Evolutionary conservation across 345 rosid species (phyloP).

Genomic region (Eucalyptus sp.): DNA sequence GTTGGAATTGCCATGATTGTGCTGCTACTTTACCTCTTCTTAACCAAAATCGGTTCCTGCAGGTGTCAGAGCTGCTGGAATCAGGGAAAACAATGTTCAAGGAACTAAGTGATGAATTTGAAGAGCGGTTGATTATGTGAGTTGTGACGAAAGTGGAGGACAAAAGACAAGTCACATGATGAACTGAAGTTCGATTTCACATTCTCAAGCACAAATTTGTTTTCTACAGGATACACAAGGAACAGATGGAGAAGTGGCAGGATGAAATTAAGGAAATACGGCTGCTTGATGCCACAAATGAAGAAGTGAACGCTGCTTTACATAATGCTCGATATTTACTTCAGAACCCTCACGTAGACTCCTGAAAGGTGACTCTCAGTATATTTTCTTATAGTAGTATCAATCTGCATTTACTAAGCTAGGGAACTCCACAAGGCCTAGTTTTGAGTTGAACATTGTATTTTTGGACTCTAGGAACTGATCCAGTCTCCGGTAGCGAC

Average conservation of each 20-base stretch:
- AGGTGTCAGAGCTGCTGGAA: slow-evolving; percentile 78
- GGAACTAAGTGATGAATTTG: slow-evolving; percentile 69
- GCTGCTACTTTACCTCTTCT: not conserved
- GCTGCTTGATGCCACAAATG: slow-evolving; percentile 65
- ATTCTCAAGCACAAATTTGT: not conserved
- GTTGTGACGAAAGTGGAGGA: slow-evolving; percentile 1
- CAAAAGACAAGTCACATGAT: not conserved
- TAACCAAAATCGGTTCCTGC: not conserved
- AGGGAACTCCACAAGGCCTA: not conserved
- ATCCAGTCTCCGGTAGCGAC: not conserved
- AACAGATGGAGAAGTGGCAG: slow-evolving; percentile 80
- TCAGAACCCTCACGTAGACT: slow-evolving; percentile 40
- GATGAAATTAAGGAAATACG: slow-evolving; percentile 71
- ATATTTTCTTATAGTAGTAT: not conserved
- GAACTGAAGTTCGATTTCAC: not conserved
- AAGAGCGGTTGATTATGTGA: slow-evolving; percentile 60
- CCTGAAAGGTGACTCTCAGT: slow-evolving; percentile 6
- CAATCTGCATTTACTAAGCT: not conserved
- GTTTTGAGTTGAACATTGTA: not conserved
- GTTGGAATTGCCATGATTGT: not conserved
- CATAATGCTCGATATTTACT: slow-evolving; percentile 53
- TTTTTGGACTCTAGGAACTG: not conserved
- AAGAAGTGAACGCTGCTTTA: slow-evolving; percentile 50
- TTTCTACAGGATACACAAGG: slow-evolving; percentile 57
- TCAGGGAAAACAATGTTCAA: slow-evolving; percentile 69